Conservation (phyloP, 129 eudicot species). For the Smallanthus sonchifolius region DNA sequence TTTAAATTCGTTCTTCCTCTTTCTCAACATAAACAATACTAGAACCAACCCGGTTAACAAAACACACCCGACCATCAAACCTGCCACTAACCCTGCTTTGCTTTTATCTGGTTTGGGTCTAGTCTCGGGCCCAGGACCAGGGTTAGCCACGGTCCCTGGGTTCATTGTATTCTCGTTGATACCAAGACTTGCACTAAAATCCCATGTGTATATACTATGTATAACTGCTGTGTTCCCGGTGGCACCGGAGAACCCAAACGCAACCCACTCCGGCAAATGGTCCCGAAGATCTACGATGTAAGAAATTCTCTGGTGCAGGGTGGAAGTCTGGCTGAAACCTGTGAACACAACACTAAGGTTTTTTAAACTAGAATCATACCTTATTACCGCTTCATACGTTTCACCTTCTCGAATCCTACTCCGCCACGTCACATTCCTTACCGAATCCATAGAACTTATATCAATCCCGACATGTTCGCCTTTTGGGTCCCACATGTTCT, state of each 20-base stretch:
- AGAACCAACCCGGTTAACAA: slow-evolving; percentile 16
- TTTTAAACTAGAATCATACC: slow-evolving; percentile 30
- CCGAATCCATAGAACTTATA: slow-evolving; percentile 35
- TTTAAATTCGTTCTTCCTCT: slow-evolving; percentile 13
- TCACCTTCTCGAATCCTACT: slow-evolving; percentile 27
- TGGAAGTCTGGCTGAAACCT: slow-evolving; percentile 2
- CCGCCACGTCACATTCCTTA: slow-evolving; percentile 28
- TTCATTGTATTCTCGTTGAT: slow-evolving; percentile 16
- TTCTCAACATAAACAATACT: slow-evolving; percentile 12
- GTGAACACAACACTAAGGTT: slow-evolving; percentile 35
- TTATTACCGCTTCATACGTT: slow-evolving; percentile 32
- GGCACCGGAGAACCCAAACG: slow-evolving; percentile 50
- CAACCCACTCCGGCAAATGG: slow-evolving; percentile 42
- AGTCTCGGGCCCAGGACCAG: not conserved
- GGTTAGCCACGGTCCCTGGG: not conserved
- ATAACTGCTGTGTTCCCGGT: slow-evolving; percentile 30
- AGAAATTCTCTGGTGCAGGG: slow-evolving; percentile 16
- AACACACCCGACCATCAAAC: slow-evolving; percentile 23
- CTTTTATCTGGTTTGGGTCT: slow-evolving; percentile 7
- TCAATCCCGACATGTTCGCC: slow-evolving; percentile 47
- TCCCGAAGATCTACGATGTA: slow-evolving; percentile 38
- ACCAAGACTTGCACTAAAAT: slow-evolving; percentile 35
- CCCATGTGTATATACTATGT: slow-evolving; percentile 44
- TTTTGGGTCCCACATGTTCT: slow-evolving; percentile 39
- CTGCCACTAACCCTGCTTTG: slow-evolving; percentile 15